These are phyloP conservation scores for Aristolochia contorta DNA, from an alignment of 164 flowering plant genomes.

Conservation along the genomic window DNA sequence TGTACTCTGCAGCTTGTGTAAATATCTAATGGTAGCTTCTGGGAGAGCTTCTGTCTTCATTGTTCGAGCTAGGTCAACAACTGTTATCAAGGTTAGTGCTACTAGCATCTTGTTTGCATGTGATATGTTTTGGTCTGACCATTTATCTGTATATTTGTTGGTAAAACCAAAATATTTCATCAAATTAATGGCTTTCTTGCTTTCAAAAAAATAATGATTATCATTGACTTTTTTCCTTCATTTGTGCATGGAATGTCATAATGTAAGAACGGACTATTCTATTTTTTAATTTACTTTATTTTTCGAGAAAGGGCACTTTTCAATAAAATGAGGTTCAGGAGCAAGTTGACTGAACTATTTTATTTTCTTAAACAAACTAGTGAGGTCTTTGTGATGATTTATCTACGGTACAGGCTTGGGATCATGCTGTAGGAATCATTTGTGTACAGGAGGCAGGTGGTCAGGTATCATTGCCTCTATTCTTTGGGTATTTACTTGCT, in stretches of 20 bases:
- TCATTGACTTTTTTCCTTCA: not conserved
- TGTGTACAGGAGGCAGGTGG: conserved; percentile 96
- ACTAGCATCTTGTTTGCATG: no score
- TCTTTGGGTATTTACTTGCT: no score
- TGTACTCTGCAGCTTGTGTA: conserved; percentile 62
- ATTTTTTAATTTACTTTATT: no score
- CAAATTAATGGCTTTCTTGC: no score
- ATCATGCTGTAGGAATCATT: conserved; percentile 83
- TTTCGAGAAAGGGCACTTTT: no score
- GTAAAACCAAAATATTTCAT: no score
- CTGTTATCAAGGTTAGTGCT: conserved; percentile 49
- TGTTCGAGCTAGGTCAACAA: conserved; percentile 35
- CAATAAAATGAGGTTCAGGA: no score
- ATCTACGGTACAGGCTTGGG: conserved; percentile 54
- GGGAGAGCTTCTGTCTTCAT: conserved; percentile 78
- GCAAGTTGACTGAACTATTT: not conserved
- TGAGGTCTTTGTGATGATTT: not conserved
- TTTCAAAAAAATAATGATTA: no score
- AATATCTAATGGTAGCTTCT: conserved; percentile 86
- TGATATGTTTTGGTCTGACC: no score
- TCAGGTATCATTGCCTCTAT: conserved; percentile 31
- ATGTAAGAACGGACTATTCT: not conserved
- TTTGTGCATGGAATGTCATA: not conserved
- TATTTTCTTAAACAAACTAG: not conserved
- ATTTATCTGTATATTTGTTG: no score